A percentile compares a stretch with the other conserved stretches of the same genome.
Evolutionary conservation across 306 rosid species (phyloP).

Genomic region (Morella rubra): DNA sequence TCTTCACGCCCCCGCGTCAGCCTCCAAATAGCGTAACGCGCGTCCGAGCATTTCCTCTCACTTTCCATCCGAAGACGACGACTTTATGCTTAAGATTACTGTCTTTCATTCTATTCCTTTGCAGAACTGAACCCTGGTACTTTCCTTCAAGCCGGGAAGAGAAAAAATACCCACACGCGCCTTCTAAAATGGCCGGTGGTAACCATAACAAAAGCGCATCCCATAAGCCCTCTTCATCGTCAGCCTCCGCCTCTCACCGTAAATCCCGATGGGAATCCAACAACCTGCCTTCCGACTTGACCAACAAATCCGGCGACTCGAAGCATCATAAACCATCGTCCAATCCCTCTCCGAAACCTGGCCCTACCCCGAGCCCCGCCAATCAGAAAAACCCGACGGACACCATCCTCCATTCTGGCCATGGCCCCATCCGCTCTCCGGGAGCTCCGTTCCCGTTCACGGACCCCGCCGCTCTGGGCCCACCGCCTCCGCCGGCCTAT

Average conservation of each 20-base stretch:
- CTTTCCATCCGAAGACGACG: too few relatives aligned
- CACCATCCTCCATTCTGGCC: constrained; percentile 24
- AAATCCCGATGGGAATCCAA: constrained; percentile 84
- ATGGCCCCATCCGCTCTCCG: constrained; percentile 32
- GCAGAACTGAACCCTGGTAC: background rate
- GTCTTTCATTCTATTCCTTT: background rate
- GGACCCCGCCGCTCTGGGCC: constrained; percentile 56
- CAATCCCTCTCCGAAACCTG: constrained; percentile 40
- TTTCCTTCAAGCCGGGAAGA: too few relatives aligned
- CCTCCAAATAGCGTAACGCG: too few relatives aligned
- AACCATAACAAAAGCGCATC: constrained; percentile 43
- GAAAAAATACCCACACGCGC: background rate
- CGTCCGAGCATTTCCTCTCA: too few relatives aligned
- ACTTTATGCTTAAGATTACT: too few relatives aligned
- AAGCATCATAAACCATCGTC: constrained; percentile 39
- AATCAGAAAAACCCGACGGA: constrained; percentile 36
- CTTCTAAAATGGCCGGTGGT: constrained; percentile 71
- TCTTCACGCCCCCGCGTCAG: too few relatives aligned
- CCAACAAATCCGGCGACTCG: constrained; percentile 28
- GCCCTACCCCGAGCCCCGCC: constrained; percentile 36
- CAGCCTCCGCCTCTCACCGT: constrained; percentile 54
- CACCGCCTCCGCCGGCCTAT: constrained; percentile 83
- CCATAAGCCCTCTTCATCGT: constrained; percentile 42
- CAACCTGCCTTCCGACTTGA: constrained; percentile 38
- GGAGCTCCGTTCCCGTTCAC: constrained; percentile 44